phyloP scores from a whole-genome alignment of 306 rosid genomes.

The Delonix regia region DNA sequence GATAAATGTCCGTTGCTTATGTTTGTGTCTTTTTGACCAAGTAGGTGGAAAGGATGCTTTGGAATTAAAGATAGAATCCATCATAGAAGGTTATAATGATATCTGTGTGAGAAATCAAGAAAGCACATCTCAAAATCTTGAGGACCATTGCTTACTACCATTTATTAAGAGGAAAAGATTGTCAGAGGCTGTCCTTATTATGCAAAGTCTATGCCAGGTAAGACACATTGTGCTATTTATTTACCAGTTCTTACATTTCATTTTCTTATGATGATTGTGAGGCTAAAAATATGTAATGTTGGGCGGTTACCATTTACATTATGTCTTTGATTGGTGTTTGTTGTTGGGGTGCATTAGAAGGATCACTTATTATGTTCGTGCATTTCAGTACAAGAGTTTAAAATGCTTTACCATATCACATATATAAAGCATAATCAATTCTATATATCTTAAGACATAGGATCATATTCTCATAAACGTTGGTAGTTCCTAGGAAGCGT shows the following conservation, averaged over 20 bases:
- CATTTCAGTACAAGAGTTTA: constrained; percentile 20
- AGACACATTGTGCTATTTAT: constrained; percentile 36
- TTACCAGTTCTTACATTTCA: constrained; percentile 9
- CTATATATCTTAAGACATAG: constrained; percentile 20
- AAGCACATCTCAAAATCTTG: constrained; percentile 37
- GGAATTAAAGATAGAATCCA: constrained; percentile 59
- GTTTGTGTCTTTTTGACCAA: constrained; percentile 32
- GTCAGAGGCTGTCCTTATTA: constrained; percentile 53
- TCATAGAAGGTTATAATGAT: constrained; percentile 72
- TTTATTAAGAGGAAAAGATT: constrained; percentile 51
- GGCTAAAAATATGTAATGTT: constrained; percentile 15
- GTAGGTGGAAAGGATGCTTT: constrained; percentile 67
- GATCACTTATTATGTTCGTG: constrained; percentile 4
- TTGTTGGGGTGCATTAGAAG: not conserved
- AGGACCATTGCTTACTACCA: constrained; percentile 45
- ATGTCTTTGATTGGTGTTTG: constrained; percentile 15
- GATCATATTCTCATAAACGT: constrained; percentile 5
- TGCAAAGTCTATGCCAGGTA: constrained; percentile 66
- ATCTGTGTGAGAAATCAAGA: constrained; percentile 41
- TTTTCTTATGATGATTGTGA: constrained; percentile 17
- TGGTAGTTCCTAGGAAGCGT: constrained; percentile 24
- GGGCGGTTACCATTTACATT: constrained; percentile 7
- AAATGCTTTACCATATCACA: not conserved
- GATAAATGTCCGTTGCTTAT: constrained; percentile 21
- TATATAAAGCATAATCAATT: constrained; percentile 4